These are phyloP conservation scores for Trichoderma sp. DNA, from an alignment of 2,329 filamentous ascomycete genomes.

Conservation along the genomic window DNA sequence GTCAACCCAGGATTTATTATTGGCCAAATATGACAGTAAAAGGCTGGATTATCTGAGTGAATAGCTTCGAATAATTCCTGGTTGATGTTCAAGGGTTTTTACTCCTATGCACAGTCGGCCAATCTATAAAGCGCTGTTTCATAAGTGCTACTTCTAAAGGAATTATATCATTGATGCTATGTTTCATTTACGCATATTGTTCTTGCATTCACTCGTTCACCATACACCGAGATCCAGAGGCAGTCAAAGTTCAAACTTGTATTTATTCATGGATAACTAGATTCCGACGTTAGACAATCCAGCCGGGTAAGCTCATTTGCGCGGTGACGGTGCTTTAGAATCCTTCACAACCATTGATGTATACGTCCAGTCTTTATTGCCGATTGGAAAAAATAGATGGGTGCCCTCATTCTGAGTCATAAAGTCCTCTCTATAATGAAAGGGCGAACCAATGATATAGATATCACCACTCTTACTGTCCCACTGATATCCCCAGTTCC, in stretches of 20 bases:
- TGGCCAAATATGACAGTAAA: not conserved
- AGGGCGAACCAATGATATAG: not conserved
- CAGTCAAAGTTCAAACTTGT: not conserved
- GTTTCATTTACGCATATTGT: too few species aligned
- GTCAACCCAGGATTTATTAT: not conserved
- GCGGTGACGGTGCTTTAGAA: too few species aligned
- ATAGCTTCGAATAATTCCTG: not conserved
- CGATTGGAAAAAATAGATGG: not conserved
- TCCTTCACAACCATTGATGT: not conserved
- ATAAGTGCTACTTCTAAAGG: too few species aligned
- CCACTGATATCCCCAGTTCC: not conserved
- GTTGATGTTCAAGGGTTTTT: too few species aligned
- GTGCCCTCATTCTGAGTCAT: not conserved
- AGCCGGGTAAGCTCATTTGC: too few species aligned
- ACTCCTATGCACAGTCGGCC: too few species aligned
- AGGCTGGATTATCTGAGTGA: too few species aligned
- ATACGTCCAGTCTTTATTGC: not conserved
- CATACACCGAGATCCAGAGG: not conserved
- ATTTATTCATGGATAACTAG: not conserved
- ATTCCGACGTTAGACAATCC: not conserved
- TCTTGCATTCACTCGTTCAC: not conserved
- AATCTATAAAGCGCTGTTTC: too few species aligned
- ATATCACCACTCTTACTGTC: not conserved
- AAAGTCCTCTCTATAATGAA: not conserved
- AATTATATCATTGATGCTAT: too few species aligned